phyloP scores from a whole-genome alignment of 306 rosid genomes.

The Sphenostylis stenocarpa region DNA sequence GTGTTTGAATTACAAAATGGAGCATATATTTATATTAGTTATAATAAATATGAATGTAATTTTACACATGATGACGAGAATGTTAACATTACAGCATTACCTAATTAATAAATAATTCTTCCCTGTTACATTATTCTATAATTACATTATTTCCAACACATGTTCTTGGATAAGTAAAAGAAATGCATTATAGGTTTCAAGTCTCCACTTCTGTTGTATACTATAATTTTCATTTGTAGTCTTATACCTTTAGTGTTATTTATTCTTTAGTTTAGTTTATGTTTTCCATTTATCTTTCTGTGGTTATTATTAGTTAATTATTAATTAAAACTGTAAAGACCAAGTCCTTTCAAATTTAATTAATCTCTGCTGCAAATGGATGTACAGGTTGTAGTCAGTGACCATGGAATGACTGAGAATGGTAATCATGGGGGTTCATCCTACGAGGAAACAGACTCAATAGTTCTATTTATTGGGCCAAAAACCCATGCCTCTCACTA shows the following conservation, averaged over 20 bases:
- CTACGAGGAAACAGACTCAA: constrained; percentile 82
- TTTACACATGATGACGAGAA: background rate
- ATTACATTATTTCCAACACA: background rate
- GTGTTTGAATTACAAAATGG: background rate
- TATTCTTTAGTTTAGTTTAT: background rate
- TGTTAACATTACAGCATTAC: background rate
- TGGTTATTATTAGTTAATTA: background rate
- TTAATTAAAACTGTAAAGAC: constrained; percentile 9
- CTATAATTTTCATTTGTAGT: background rate
- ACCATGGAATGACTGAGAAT: constrained; percentile 95
- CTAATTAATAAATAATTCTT: background rate
- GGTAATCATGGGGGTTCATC: constrained; percentile 98
- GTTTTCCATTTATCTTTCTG: constrained; percentile 2
- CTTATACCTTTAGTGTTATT: background rate
- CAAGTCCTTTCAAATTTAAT: constrained; percentile 8
- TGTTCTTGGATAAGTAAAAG: constrained; percentile 5
- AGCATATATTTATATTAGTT: background rate
- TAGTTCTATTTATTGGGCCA: constrained; percentile 72
- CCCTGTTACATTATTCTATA: background rate
- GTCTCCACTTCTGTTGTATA: constrained; percentile 5
- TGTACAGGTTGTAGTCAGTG: constrained; percentile 76
- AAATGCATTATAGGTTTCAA: constrained; percentile 3
- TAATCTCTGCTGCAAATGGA: constrained; percentile 24
- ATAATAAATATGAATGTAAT: background rate
- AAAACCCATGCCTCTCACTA: constrained; percentile 43